Conservation (phyloP, 78 protist genomes). For the Dictyostelium capitatum region DNA sequence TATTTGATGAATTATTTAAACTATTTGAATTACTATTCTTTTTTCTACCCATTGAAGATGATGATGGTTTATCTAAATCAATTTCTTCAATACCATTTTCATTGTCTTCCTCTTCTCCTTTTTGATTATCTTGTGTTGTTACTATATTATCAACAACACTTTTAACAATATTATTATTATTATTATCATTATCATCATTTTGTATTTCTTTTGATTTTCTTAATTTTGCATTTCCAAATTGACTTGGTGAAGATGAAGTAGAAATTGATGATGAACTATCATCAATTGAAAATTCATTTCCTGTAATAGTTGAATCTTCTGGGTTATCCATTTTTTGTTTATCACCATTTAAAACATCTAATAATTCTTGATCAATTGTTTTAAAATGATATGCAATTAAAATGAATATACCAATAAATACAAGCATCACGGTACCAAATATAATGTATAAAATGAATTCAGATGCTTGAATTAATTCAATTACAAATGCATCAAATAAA, state of each 20-base stretch:
- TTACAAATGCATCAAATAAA: slow-evolving; percentile 81
- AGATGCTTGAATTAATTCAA: slow-evolving; percentile 9
- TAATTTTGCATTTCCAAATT: not conserved
- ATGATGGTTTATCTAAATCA: slow-evolving; percentile 1
- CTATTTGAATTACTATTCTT: not conserved
- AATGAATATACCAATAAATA: slow-evolving; percentile 1
- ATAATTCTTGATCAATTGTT: not conserved
- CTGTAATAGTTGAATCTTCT: too few relatives aligned
- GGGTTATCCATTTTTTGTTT: not conserved
- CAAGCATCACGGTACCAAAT: slow-evolving; percentile 8
- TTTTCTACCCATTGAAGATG: not conserved
- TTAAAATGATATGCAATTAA: not conserved
- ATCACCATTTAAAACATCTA: slow-evolving; percentile 22
- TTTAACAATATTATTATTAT: too few relatives aligned
- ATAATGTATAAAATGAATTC: not conserved
- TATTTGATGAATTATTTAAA: not conserved
- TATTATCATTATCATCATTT: not conserved
- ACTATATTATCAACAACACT: not conserved
- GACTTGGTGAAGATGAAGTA: not conserved
- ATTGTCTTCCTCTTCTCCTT: too few relatives aligned
- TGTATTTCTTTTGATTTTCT: not conserved
- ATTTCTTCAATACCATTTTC: not conserved
- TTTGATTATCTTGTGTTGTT: not conserved
- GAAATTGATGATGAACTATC: too few relatives aligned
- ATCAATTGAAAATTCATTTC: too few relatives aligned